Evolutionary conservation across 208 protist species (phyloP), one percentile per base, ranked within the genome.

Genomic region (Angomonas ambiguus): DNA sequence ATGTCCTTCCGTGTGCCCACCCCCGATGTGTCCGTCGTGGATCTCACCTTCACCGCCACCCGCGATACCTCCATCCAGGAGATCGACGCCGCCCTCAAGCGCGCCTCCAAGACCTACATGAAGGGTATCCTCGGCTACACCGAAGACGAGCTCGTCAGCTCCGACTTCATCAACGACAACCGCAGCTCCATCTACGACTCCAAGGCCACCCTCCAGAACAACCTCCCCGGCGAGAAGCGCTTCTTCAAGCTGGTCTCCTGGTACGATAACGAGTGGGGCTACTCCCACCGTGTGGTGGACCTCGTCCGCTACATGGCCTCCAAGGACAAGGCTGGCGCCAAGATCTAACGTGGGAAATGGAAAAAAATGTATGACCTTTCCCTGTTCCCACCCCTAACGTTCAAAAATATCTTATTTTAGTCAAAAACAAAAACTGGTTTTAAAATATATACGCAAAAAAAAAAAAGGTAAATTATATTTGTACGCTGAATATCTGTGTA

Each of bases 191-290:
- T 99, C 79, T 99, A 99, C 80, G 99, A 99, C 81, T 87, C 92
- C 48, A 90, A 97, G 65, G 98, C 98, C n/a, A 96, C 96, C 18
- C 90, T 99, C 33, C 97, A 97, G 69, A 78, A 97, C 67, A 98
- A 92, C 76, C 70, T 92, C 30, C 80, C 85, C 62, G 77, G 74
- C 33, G 85, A 92, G 75, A 75, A 90, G 42, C 74, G 84, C 63
- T 99, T 99, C 84, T 96, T 99, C 74, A 99, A 99, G 94, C 67
- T 99, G 45, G 85, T 99, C 51, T 85, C 96, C 4, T 99, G 98
- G 98, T 99, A 99, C 81, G 98, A 99, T 82, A 99, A 99, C 88
- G 98, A 99, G 85, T 98, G 83, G 82, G 98, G 98, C 56, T 99
- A 99, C 87, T 98, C 94, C 58, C 91, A 97, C 92, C 94, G 98